Percentiles rank a stretch among this genome's conserved stretches.
These are phyloP conservation scores for Butyriboletus appendiculatus DNA, from an alignment of 1,284 basidiomycete species.

Conservation along the genomic window DNA sequence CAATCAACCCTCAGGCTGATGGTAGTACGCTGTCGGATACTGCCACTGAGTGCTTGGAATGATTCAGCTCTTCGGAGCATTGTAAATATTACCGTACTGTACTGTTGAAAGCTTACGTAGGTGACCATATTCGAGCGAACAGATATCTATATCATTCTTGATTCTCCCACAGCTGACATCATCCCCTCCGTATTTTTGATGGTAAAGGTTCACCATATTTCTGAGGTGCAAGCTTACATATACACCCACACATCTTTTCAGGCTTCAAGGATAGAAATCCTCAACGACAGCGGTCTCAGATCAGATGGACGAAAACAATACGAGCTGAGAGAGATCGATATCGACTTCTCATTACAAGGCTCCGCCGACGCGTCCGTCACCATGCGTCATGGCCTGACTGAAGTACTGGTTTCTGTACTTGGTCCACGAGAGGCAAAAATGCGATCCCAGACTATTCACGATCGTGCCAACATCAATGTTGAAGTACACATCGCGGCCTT, in stretches of 20 bases:
- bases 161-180: neutral
- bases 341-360: constrained; percentile 78
- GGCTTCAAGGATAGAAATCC: constrained; percentile 83
- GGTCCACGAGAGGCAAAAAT: constrained; percentile 89
- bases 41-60: too few species aligned
- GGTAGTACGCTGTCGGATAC: too few species aligned
- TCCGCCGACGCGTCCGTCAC: constrained; percentile 84
- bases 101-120: neutral
- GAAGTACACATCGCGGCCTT: constrained; percentile 86
- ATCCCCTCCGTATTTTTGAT: constrained; percentile 2
- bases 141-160: too few species aligned
- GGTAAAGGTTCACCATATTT: constrained; percentile 9
- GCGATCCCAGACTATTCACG: constrained; percentile 74
- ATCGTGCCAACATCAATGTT: constrained; percentile 84
- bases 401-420: constrained; percentile 84
- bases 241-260: constrained; percentile 26
- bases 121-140: neutral
- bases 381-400: constrained; percentile 89
- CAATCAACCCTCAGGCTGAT: neutral
- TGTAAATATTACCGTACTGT: too few species aligned
- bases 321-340: constrained; percentile 83
- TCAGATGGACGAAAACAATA: constrained; percentile 90
- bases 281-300: constrained; percentile 87
- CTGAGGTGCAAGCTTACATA: neutral
- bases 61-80: too few species aligned